These are phyloP conservation scores for Salvia rosmarinus DNA, from an alignment of 257 asterid genomes.

Conservation along the genomic window DNA sequence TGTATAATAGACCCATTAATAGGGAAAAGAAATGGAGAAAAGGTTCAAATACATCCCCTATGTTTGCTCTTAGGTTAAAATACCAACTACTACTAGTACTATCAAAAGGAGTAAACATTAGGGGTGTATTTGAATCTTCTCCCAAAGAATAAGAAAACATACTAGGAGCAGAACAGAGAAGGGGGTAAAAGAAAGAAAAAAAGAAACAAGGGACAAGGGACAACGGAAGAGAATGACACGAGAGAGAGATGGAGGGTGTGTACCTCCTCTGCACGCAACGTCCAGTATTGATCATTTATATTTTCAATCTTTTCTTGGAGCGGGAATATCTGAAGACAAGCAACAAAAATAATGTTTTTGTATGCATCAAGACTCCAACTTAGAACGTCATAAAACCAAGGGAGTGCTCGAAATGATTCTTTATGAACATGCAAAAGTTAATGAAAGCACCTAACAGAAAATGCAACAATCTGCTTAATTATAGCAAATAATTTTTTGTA, in stretches of 20 bases:
- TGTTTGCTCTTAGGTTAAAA: not conserved
- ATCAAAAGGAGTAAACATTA: too few relatives aligned
- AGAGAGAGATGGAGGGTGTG: not conserved
- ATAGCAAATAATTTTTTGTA: not conserved
- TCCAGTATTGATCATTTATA: slow-evolving; percentile 89
- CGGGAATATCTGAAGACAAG: slow-evolving; percentile 64
- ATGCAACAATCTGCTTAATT: not conserved
- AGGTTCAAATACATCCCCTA: not conserved
- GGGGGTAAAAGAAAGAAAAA: not conserved
- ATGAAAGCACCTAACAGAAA: not conserved
- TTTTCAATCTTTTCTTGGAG: slow-evolving; percentile 79
- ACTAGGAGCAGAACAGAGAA: not conserved
- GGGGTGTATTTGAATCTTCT: too few relatives aligned
- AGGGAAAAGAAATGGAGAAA: not conserved
- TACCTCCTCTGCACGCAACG: slow-evolving; percentile 91
- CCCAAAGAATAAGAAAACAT: not conserved
- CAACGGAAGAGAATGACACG: not conserved
- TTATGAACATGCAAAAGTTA: not conserved
- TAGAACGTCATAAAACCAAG: not conserved
- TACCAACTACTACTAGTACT: not conserved
- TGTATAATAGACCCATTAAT: not conserved
- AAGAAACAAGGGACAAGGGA: not conserved
- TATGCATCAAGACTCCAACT: slow-evolving; percentile 14
- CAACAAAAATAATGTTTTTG: slow-evolving; percentile 6
- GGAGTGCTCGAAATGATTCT: not conserved